Conservation (phyloP, 1,284 basidiomycete genomes). For the Cryptococcus deneoformans region DNA sequence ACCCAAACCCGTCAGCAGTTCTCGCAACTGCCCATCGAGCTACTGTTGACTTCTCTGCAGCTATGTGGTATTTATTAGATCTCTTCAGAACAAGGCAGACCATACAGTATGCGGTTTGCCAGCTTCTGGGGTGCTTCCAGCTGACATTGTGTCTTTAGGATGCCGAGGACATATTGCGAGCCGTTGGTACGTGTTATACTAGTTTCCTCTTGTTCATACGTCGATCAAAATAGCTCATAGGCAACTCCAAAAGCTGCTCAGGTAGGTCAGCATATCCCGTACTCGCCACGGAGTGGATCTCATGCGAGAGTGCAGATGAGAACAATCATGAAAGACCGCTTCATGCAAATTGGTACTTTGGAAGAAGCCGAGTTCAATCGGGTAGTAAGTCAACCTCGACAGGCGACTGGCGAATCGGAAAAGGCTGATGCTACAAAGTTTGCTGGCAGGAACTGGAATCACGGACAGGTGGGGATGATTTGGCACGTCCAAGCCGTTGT, state of each 20-base stretch:
- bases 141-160: constrained; percentile 17
- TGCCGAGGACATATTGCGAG: constrained; percentile 45
- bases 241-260: constrained; percentile 18
- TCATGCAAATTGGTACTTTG: constrained; percentile 43
- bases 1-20: constrained; percentile 41
- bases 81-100: constrained; percentile 32
- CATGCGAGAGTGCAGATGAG: constrained; percentile 31
- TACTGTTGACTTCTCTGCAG: constrained; percentile 10
- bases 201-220: not conserved
- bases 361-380: constrained; percentile 47
- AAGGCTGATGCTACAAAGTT: constrained; percentile 23
- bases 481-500: not conserved
- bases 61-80: constrained; percentile 44
- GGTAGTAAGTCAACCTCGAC: constrained; percentile 29
- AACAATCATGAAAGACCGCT: constrained; percentile 44
- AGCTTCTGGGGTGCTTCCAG: not conserved
- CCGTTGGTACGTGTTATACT: constrained; percentile 31
- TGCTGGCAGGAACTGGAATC: constrained; percentile 50
- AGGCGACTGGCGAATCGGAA: not conserved
- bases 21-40: too few species aligned
- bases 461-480: constrained; percentile 40
- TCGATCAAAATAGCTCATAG: not conserved
- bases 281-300: not conserved
- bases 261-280: not conserved
- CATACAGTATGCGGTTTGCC: constrained; percentile 21